Conservation (phyloP, 2,329 filamentous ascomycete species). For the Colletotrichum sp. region DNA sequence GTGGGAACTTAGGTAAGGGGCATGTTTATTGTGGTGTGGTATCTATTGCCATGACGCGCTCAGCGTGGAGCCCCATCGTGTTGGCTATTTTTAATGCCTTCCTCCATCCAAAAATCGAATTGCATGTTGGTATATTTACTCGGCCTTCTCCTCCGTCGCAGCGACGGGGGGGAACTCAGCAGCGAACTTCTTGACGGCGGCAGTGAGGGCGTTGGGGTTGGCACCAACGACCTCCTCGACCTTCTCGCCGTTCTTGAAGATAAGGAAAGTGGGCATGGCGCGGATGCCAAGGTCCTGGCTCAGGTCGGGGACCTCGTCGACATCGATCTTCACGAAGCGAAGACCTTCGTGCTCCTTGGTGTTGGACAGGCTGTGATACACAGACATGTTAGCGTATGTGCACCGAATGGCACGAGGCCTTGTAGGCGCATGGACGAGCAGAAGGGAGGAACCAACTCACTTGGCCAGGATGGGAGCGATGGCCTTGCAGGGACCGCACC, state of each 20-base stretch:
- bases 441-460: slow-evolving; percentile 42
- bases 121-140: not conserved
- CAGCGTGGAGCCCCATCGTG: too few species aligned
- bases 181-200: slow-evolving; percentile 34
- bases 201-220: slow-evolving; percentile 72
- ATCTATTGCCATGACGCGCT: not conserved
- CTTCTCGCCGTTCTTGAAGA: slow-evolving; percentile 83
- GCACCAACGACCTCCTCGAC: slow-evolving; percentile 78
- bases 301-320: slow-evolving; percentile 80
- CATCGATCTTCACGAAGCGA: slow-evolving; percentile 89
- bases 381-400: too few species aligned
- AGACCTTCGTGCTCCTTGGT: slow-evolving; percentile 61
- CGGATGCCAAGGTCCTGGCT: slow-evolving; percentile 79
- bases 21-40: not conserved
- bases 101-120: not conserved
- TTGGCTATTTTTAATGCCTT: not conserved
- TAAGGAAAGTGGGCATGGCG: slow-evolving; percentile 90
- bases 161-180: not conserved
- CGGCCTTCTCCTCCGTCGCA: not conserved
- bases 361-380: not conserved
- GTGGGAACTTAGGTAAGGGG: not conserved
- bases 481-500: slow-evolving; percentile 95
- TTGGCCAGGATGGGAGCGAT: slow-evolving; percentile 79
- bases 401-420: too few species aligned
- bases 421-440: too few species aligned